Evolutionary conservation across 805 yeast species (phyloP), one percentile per base, ranked within the genome.

Genomic region (Starmerella stellata): DNA sequence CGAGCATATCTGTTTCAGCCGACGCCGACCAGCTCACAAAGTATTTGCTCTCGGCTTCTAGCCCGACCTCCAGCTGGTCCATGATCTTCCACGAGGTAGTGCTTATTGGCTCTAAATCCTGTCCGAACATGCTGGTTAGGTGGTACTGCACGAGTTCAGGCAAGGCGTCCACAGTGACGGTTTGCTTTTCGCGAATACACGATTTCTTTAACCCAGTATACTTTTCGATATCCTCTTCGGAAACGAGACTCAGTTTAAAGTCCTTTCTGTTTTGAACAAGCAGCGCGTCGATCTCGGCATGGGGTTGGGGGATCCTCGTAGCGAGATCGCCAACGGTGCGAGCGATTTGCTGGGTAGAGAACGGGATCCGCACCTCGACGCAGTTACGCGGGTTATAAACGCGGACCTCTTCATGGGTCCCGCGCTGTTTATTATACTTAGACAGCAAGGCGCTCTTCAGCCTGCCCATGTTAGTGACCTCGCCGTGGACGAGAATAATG

Each of bases 391-490:
- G 99, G 47, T 82, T 87, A 60, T 72, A 87, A 3, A 90, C 92
- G 49, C 74, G 79, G 9, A 85, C 85, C 55, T 90, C 96, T 36
- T 79, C 73, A 15, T 79, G 90, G 0, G 95, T 81, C 5, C 81
- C 82, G 54, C 76, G 82, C 38, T 78, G 64, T 36, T 74, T 70
- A 2, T 82, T 68, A 52, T 87, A 90, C 57, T 82, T 83, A 34
- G 94, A 80, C 45, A 85, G 60, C 30, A 90, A 63, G 0, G 98
- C 96, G 21, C 94, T 79, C 57, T 90, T 90, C 40, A 90, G 61
- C 55, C 98, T 74, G 41, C 96, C 98, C 96, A 90, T 90, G n/a
- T 94, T 95, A 51, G 81, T 83, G 2, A 90, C 74, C 53, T 90
- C 99, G 11, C 99, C 99, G 58, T 90, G 99, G 2, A 90, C 99